Percentiles rank a stretch among this genome's conserved stretches.
These are phyloP conservation scores for Sarocladium brachiariae DNA, from an alignment of 2,329 filamentous ascomycete genomes.

Conservation along the genomic window DNA sequence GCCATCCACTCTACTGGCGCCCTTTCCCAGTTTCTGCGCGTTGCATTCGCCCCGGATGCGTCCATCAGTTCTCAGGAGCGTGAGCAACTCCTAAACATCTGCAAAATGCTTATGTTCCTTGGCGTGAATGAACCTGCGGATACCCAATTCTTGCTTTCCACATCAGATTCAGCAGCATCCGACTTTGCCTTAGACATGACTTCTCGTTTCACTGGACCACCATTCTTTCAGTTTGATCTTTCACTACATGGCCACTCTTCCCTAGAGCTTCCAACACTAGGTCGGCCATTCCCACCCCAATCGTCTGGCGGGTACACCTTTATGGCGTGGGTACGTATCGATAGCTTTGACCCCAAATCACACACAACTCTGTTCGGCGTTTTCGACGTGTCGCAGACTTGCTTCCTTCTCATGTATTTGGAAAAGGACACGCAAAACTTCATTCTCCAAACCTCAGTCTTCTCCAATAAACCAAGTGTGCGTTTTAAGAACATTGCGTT, in stretches of 20 bases:
- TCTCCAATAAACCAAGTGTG: conserved; percentile 77
- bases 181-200: conserved; percentile 70
- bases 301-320: conserved; percentile 83
- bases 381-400: conserved; percentile 85
- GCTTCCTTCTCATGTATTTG: conserved; percentile 88
- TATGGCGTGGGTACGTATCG: conserved; percentile 80
- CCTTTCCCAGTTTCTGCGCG: conserved; percentile 56
- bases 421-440: conserved; percentile 91
- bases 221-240: conserved; percentile 90
- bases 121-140: conserved; percentile 78
- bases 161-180: conserved; percentile 45
- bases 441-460: conserved; percentile 92
- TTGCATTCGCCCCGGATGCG: conserved; percentile 49
- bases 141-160: conserved; percentile 63
- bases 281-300: conserved; percentile 75
- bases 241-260: conserved; percentile 83
- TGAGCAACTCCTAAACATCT: conserved; percentile 57
- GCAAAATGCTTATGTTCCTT: conserved; percentile 61
- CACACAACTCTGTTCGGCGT: conserved; percentile 96
- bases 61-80: conserved; percentile 49
- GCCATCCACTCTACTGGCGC: conserved; percentile 68
- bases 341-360: conserved; percentile 73
- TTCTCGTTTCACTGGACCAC: conserved; percentile 65
- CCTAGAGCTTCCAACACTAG: conserved; percentile 81
- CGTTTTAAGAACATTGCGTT: conserved; percentile 84